phyloP scores from a whole-genome alignment of 2,329 filamentous ascomycete genomes.

The Phialemoniopsis sp. region DNA sequence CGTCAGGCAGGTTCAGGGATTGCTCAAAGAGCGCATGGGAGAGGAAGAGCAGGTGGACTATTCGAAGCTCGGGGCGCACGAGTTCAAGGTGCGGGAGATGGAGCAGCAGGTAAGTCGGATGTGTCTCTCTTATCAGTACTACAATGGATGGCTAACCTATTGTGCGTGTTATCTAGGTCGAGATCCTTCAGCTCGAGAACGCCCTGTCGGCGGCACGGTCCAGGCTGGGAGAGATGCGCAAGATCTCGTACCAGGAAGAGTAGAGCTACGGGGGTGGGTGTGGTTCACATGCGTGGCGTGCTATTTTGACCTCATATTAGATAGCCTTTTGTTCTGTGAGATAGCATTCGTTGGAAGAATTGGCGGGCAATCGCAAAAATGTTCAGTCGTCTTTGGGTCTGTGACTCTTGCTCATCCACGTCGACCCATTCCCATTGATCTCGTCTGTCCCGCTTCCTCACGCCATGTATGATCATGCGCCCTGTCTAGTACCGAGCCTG shows the following conservation, averaged over 20 bases:
- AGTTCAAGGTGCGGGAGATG: slow-evolving; percentile 99
- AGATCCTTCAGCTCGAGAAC: slow-evolving; percentile 95
- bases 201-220: slow-evolving; percentile 72
- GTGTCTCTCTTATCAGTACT: neutral
- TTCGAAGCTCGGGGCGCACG: slow-evolving; percentile 79
- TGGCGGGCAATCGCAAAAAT: neutral
- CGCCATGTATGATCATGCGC: no score
- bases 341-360: neutral
- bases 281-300: neutral
- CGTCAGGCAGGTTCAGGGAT: slow-evolving; percentile 88
- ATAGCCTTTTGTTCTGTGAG: neutral
- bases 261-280: slow-evolving; percentile 18
- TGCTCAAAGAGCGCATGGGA: slow-evolving; percentile 82
- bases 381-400: neutral
- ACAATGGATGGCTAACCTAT: slow-evolving; percentile 12
- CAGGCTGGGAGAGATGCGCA: slow-evolving; percentile 93
- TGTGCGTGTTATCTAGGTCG: slow-evolving; percentile 60
- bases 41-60: slow-evolving; percentile 85
- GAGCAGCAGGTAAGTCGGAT: slow-evolving; percentile 84
- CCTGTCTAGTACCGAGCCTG: no score
- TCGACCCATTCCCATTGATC: neutral
- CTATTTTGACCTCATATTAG: neutral
- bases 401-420: neutral
- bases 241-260: slow-evolving; percentile 89
- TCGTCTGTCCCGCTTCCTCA: no score